Evolutionary conservation across 306 rosid species (phyloP).

Genomic region (Ceratonia siliqua): DNA sequence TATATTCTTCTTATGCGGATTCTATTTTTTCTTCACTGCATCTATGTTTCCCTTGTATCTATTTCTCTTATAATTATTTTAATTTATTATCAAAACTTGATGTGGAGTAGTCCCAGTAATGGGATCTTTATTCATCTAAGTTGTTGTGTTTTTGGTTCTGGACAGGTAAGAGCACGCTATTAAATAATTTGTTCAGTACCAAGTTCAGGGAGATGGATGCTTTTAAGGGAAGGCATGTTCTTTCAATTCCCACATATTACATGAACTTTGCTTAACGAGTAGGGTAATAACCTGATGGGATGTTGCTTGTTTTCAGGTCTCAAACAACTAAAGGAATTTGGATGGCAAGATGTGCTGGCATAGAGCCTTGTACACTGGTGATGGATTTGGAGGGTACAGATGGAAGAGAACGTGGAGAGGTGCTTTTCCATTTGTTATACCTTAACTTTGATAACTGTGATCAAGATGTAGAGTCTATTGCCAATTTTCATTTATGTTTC

Average conservation of each 20-base stretch:
- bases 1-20: neutral
- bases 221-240: constrained; percentile 85
- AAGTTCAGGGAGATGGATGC: constrained; percentile 99
- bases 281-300: constrained; percentile 15
- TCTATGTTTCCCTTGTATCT: constrained; percentile 20
- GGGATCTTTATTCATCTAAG: constrained; percentile 6
- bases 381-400: constrained; percentile 99
- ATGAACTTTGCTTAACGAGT: constrained; percentile 2
- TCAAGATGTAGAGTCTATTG: constrained; percentile 14
- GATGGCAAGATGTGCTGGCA: constrained; percentile 88
- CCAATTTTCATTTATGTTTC: constrained; percentile 8
- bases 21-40: neutral
- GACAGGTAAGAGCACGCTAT: constrained; percentile 92
- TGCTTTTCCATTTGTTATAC: constrained; percentile 33
- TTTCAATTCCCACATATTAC: constrained; percentile 15
- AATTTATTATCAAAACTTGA: neutral
- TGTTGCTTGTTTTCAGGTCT: constrained; percentile 65
- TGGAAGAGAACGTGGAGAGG: constrained; percentile 99
- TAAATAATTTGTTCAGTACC: constrained; percentile 78
- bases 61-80: constrained; percentile 4
- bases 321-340: constrained; percentile 99
- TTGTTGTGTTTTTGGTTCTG: constrained; percentile 29
- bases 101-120: neutral
- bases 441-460: constrained; percentile 14
- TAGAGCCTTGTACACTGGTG: constrained; percentile 92